These are phyloP conservation scores for Sesbania bispinosa DNA, from an alignment of 306 rosid species.

Conservation along the genomic window DNA sequence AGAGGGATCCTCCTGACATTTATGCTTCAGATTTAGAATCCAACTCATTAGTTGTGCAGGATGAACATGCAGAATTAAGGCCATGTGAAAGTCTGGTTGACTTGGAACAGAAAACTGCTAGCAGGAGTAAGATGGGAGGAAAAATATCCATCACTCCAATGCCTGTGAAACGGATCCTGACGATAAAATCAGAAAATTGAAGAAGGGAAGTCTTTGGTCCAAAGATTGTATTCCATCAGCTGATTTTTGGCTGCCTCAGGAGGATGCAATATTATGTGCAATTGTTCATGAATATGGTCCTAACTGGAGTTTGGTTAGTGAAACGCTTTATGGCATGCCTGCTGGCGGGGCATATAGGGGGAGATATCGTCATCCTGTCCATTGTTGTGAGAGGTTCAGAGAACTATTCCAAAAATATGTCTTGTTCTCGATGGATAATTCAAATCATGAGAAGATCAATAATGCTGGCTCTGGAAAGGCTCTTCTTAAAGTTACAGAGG, in stretches of 20 bases:
- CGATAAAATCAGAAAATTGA: slow-evolving; percentile 84
- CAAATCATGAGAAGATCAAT: slow-evolving; percentile 67
- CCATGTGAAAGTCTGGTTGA: slow-evolving; percentile 50
- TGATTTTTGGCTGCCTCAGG: slow-evolving; percentile 88
- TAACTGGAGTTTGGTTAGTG: slow-evolving; percentile 89
- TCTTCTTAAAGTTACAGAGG: slow-evolving; percentile 95
- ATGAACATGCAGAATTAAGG: slow-evolving; percentile 52
- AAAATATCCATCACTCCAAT: slow-evolving; percentile 82
- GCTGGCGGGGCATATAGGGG: slow-evolving; percentile 93
- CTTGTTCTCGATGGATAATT: slow-evolving; percentile 55
- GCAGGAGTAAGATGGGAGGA: slow-evolving; percentile 84
- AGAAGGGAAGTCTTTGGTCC: slow-evolving; percentile 79
- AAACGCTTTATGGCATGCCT: slow-evolving; percentile 68
- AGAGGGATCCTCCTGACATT: slow-evolving; percentile 52
- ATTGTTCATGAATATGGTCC: slow-evolving; percentile 93
- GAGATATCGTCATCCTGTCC: slow-evolving; percentile 90
- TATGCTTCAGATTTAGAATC: slow-evolving; percentile 62
- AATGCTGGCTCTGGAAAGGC: slow-evolving; percentile 84
- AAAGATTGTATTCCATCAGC: slow-evolving; percentile 88
- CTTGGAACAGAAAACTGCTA: slow-evolving; percentile 58
- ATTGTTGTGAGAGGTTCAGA: slow-evolving; percentile 95
- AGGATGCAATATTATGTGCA: slow-evolving; percentile 92
- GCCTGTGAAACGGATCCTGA: slow-evolving; percentile 78
- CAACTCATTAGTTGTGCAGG: slow-evolving; percentile 48
- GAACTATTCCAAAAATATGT: slow-evolving; percentile 83